A percentile compares a stretch with the other conserved stretches of the same genome.
Evolutionary conservation across 129 eudicot species (phyloP).

Genomic region (Pseudognaphalium luteoalbum): DNA sequence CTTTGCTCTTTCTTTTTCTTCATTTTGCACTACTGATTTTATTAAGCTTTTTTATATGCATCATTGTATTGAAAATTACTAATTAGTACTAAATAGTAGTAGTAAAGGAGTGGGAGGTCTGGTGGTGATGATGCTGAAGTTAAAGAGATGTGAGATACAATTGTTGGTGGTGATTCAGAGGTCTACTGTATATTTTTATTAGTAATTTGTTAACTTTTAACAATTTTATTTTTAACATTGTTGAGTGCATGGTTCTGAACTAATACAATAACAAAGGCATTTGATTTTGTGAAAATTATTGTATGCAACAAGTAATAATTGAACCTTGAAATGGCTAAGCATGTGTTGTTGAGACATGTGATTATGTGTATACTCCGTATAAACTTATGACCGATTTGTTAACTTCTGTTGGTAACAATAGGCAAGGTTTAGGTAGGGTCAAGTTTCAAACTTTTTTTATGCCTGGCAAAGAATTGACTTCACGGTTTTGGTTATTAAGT

Average conservation of each 20-base stretch:
- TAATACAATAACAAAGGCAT: background rate
- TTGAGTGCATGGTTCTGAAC: background rate
- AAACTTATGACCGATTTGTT: background rate
- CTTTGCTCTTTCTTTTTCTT: too few species aligned
- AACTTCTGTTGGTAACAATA: background rate
- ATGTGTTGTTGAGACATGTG: background rate
- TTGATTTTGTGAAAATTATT: background rate
- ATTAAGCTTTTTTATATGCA: too few species aligned
- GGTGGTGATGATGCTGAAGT: too few species aligned
- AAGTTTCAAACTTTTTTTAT: background rate
- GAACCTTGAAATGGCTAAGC: conserved; percentile 12
- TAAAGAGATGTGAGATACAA: too few species aligned
- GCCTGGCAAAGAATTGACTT: background rate
- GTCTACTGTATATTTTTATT: conserved; percentile 26
- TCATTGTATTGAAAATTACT: too few species aligned
- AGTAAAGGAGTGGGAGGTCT: too few species aligned
- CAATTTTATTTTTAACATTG: background rate
- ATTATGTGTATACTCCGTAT: conserved; percentile 11
- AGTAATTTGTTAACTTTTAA: background rate
- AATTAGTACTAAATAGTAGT: too few species aligned
- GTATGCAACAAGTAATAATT: background rate
- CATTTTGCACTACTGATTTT: too few species aligned
- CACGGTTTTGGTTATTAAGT: background rate
- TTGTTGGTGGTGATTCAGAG: conserved; percentile 91
- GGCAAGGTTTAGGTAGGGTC: background rate